Evolutionary conservation across 169 alveolate species (phyloP), one percentile per base, ranked within the genome.

Genomic region (Cryptosporidium tyzzeri): DNA sequence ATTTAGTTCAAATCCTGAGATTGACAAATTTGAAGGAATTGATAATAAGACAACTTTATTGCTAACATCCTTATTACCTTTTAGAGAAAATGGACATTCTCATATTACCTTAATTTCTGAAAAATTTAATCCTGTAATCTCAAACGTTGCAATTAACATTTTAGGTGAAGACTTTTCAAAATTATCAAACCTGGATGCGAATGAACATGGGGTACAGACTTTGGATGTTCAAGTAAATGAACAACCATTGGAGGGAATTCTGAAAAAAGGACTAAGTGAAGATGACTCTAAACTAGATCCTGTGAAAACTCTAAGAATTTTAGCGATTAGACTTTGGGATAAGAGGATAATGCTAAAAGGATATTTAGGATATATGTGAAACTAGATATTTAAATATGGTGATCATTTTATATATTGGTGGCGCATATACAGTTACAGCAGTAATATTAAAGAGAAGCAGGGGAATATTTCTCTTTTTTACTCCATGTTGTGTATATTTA

Each of bases 41-140:
- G 6, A 2, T 8, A 26, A 21, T 26, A 10, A 55, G 12, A 3
- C 53, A 9, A 29, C 16, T 33, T 18, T 67, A 5, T 29, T 67
- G 18, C 2, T 8, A 9, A 67, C 21, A 18, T 45, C 35, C 8
- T 8, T 45, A 14, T n/a, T 80, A 12, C 89, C 89, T 26, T 61
- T 80, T 41, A 62, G 89, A 62, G 29, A 62, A 29, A 8, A 62
- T 39, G 89, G 89, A 9, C 55, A 44, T 65, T n/a, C 67, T 23
- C 89, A 80, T 33, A 80, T 80, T 23, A 80, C 89, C 44, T 26
- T 80, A 29, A 35, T 62, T 48, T 80, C 89, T 16, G 50, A 7
- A 44, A 67, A 48, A 16, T 59, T 80, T 16, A 62, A 62, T 12
- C 89, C 89, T 29, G 67, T 80, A 3, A 45, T 65, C 29, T 44